Base-by-base conservation (phyloP, 208 protist genomes). In the Phytomonas francai region DNA sequence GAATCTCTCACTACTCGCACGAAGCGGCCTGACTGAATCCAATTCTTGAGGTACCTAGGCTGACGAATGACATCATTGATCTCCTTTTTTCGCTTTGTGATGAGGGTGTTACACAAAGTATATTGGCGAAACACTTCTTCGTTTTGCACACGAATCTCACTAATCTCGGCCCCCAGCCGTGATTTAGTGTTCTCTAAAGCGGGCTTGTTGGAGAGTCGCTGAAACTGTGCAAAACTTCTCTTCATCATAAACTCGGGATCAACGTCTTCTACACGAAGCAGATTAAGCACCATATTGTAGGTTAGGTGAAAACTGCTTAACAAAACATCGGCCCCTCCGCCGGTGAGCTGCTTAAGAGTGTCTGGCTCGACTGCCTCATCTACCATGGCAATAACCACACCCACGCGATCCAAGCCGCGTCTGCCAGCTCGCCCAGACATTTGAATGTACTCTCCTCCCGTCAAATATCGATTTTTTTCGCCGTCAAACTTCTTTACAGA, bases 341-440 rank as follows among this genome's bases (percentile, higher is more conserved):
- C 92, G 30, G 96, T 93, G 75, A 99, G 84, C 56, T 84, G 76
- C 80, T 97, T 97, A n/a, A 97, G 85, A 12, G 88, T 92, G 22
- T 92, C 79, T 5, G 97, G 96, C 72, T 99, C 97, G 56, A 99
- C 96, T 28, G 91, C 87, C 79, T 99, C 97, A 76, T 99, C 95
- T 1, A 99, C 87, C 93, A 99, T 98, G 25, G 98, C 77, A 59
- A 99, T 99, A 27, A 99, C 97, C 31, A 99, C 95, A 56, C 99
- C 99, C 3, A 98, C 82, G 34, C 95, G 88, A 76, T 99, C 99
- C 16, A 99, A 81, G n/a, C 99, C 99, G 85, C 99, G 95, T 59
- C 99, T 88, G 36, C 99, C 99, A 12, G 99, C 99, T 68, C 99
- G 90, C n/a, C 99, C 99, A 36, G 84, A 97, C 99, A 99, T 99